A percentile compares a stretch with the other conserved stretches of the same genome.
Evolutionary conservation across 2,329 filamentous ascomycete genomes (phyloP).

Genomic region (Phialemonium atrogriseum): DNA sequence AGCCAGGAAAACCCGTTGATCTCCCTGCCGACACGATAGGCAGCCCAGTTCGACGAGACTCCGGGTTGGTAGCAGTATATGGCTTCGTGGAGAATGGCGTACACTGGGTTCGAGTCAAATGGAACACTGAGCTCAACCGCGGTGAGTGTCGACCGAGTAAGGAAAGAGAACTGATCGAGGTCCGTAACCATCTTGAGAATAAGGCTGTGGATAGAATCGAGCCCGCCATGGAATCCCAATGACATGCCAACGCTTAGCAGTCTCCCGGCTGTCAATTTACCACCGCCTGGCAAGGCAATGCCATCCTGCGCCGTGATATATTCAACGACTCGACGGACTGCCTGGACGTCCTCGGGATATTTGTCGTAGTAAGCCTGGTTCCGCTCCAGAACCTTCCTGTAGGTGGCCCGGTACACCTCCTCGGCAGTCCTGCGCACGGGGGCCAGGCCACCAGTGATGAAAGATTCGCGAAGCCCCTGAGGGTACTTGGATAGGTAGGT

Average conservation of each 20-base stretch:
- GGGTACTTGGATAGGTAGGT: slow-evolving; percentile 80
- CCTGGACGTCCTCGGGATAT: slow-evolving; percentile 69
- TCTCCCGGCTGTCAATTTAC: slow-evolving; percentile 61
- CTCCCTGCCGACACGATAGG: slow-evolving; percentile 50
- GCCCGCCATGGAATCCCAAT: slow-evolving; percentile 71
- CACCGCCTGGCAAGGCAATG: slow-evolving; percentile 61
- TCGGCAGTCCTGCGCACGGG: slow-evolving; percentile 65
- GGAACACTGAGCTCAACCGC: slow-evolving; percentile 57
- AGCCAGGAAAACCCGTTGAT: slow-evolving; percentile 45
- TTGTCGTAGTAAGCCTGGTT: slow-evolving; percentile 78
- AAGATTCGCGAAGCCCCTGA: slow-evolving; percentile 71
- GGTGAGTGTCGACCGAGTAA: slow-evolving; percentile 64
- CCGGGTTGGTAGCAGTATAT: slow-evolving; percentile 69
- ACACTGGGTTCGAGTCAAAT: slow-evolving; percentile 74
- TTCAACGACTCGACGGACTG: slow-evolving; percentile 57
- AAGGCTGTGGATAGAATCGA: slow-evolving; percentile 67
- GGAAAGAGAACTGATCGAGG: slow-evolving; percentile 64
- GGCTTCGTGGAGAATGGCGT: slow-evolving; percentile 79
- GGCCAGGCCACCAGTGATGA: slow-evolving; percentile 76
- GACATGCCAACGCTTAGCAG: slow-evolving; percentile 70
- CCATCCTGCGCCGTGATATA: slow-evolving; percentile 54
- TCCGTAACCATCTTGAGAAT: slow-evolving; percentile 65
- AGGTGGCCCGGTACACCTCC: slow-evolving; percentile 67
- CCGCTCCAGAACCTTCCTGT: slow-evolving; percentile 58
- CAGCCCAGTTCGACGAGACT: slow-evolving; percentile 65